Percentiles rank a stretch among this genome's conserved stretches.
Evolutionary conservation across 805 yeast species (phyloP).

Genomic region (Lipomyces japonicus): DNA sequence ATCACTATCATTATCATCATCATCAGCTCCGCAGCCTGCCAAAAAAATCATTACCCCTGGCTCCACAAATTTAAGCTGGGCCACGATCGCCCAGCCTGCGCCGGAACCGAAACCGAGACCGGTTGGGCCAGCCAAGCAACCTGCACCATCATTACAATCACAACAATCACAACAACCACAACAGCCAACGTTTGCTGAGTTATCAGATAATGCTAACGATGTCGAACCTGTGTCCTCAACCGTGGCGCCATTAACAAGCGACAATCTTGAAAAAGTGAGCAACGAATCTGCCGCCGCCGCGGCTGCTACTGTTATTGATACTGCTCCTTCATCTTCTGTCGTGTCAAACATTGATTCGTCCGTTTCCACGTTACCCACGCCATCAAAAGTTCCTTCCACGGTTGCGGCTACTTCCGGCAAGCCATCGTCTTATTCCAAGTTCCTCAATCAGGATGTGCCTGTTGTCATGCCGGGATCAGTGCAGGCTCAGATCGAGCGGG

Average conservation of each 20-base stretch:
- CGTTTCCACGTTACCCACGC: slow-evolving; percentile 8
- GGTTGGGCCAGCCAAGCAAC: slow-evolving; percentile 14
- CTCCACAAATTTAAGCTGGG: slow-evolving; percentile 30
- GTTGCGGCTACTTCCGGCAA: slow-evolving; percentile 15
- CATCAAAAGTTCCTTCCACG: slow-evolving; percentile 30
- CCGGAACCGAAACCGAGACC: slow-evolving; percentile 14
- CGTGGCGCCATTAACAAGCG: slow-evolving; percentile 26
- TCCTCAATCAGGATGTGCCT: slow-evolving; percentile 44
- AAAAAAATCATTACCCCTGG: slow-evolving; percentile 29
- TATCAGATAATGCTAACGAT: slow-evolving; percentile 16
- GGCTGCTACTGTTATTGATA: slow-evolving; percentile 27
- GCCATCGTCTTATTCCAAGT: slow-evolving; percentile 36
- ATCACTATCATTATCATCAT: slow-evolving; percentile 68
- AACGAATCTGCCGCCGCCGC: too few relatives aligned
- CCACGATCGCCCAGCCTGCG: slow-evolving; percentile 29
- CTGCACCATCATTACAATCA: background rate
- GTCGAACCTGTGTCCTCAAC: slow-evolving; percentile 11
- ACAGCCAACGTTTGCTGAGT: slow-evolving; percentile 15
- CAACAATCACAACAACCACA: slow-evolving; percentile 3
- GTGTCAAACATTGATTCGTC: slow-evolving; percentile 30
- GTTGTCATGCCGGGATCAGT: slow-evolving; percentile 54
- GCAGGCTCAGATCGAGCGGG: slow-evolving; percentile 44
- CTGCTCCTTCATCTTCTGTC: slow-evolving; percentile 30
- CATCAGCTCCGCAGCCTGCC: slow-evolving; percentile 40
- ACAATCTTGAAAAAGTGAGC: slow-evolving; percentile 27